phyloP scores from a whole-genome alignment of 805 yeast species.

The Brettanomyces custersianus region DNA sequence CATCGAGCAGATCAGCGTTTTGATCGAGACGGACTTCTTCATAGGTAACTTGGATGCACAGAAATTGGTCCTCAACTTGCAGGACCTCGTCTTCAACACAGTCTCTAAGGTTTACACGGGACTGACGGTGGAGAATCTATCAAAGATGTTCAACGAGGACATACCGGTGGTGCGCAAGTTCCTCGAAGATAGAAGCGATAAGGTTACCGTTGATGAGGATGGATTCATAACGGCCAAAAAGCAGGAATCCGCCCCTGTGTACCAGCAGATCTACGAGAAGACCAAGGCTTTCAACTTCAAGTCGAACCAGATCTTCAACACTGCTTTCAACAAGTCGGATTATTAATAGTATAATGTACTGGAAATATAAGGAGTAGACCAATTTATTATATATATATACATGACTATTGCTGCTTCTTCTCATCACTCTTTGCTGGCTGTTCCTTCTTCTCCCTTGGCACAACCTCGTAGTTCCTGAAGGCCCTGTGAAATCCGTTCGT shows the following conservation, averaged over 20 bases:
- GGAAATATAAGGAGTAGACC: not conserved
- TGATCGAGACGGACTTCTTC: slow-evolving; percentile 51
- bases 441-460: slow-evolving; percentile 20
- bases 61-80: slow-evolving; percentile 16
- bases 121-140: slow-evolving; percentile 14
- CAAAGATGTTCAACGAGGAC: slow-evolving; percentile 9
- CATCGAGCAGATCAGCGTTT: slow-evolving; percentile 36
- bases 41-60: slow-evolving; percentile 32
- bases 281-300: slow-evolving; percentile 58
- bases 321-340: slow-evolving; percentile 24
- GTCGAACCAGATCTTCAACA: slow-evolving; percentile 46
- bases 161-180: slow-evolving; percentile 4
- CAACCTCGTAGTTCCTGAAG: slow-evolving; percentile 21
- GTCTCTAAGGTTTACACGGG: slow-evolving; percentile 19
- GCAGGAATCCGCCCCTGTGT: slow-evolving; percentile 44
- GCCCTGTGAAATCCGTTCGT: slow-evolving; percentile 24
- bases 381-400: slow-evolving; percentile 1
- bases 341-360: not conserved
- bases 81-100: slow-evolving; percentile 15
- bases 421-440: not conserved
- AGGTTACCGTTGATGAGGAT: slow-evolving; percentile 10
- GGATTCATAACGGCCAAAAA: slow-evolving; percentile 42
- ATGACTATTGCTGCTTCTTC: not conserved
- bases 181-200: slow-evolving; percentile 21
- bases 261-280: slow-evolving; percentile 62